These are phyloP conservation scores for Glonium stellatum DNA, from an alignment of 495 filamentous ascomycete genomes.

Conservation along the genomic window DNA sequence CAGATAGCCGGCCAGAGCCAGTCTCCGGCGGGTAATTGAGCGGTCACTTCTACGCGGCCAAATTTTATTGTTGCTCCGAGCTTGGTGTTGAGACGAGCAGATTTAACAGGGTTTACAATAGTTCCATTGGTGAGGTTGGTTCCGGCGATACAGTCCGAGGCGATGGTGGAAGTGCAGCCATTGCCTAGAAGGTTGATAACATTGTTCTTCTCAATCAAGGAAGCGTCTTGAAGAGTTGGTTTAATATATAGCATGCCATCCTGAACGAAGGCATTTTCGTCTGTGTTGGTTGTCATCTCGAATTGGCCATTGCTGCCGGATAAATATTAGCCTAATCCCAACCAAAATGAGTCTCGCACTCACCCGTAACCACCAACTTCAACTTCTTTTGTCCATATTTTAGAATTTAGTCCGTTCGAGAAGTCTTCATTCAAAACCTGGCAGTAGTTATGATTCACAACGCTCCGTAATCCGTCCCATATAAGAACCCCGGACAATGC, in stretches of 20 bases:
- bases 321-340: slow-evolving; percentile 10
- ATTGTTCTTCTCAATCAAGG: slow-evolving; percentile 53
- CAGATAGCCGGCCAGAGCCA: slow-evolving; percentile 92
- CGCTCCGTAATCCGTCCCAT: slow-evolving; percentile 60
- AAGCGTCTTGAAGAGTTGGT: slow-evolving; percentile 65
- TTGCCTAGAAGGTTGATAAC: slow-evolving; percentile 58
- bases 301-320: slow-evolving; percentile 68
- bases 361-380: slow-evolving; percentile 81
- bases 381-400: slow-evolving; percentile 70
- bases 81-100: slow-evolving; percentile 68
- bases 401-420: slow-evolving; percentile 49
- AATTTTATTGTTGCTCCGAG: slow-evolving; percentile 66
- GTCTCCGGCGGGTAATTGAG: slow-evolving; percentile 66
- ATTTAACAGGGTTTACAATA: slow-evolving; percentile 72
- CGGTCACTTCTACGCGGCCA: slow-evolving; percentile 72
- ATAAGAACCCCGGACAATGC: slow-evolving; percentile 60
- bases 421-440: slow-evolving; percentile 65
- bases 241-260: slow-evolving; percentile 65
- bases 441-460: slow-evolving; percentile 71
- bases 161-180: slow-evolving; percentile 56
- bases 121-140: slow-evolving; percentile 65
- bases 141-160: slow-evolving; percentile 51
- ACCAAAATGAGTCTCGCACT: slow-evolving; percentile 24
- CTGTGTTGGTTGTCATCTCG: slow-evolving; percentile 59
- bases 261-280: slow-evolving; percentile 66